Percentiles rank a stretch among this genome's conserved stretches.
These are phyloP conservation scores for Podaxis sp. DNA, from an alignment of 768 basidiomycete species.

Conservation along the genomic window DNA sequence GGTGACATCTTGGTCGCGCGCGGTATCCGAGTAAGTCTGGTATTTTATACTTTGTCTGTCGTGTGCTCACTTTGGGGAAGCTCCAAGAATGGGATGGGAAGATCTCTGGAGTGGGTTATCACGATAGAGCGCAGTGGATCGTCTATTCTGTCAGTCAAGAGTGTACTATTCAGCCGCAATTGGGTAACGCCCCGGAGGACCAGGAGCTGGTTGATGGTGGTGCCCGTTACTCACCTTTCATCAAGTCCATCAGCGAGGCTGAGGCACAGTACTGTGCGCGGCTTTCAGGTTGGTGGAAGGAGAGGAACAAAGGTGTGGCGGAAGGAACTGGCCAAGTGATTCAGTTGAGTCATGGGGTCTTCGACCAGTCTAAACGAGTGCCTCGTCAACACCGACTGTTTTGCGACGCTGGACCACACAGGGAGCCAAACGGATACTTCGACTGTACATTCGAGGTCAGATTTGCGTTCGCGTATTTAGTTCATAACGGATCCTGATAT, in stretches of 20 bases:
- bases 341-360: neutral
- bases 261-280: conserved; percentile 13
- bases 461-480: neutral
- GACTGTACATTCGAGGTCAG: conserved; percentile 62
- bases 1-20: conserved; percentile 9
- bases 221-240: neutral
- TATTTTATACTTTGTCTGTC: neutral
- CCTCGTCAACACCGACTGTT: conserved; percentile 43
- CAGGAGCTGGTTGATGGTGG: conserved; percentile 5
- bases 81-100: neutral
- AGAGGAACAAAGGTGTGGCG: neutral
- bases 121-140: conserved; percentile 2
- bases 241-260: neutral
- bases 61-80: neutral
- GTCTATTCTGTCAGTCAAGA: neutral
- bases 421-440: conserved; percentile 51
- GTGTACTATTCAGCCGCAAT: neutral
- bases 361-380: neutral
- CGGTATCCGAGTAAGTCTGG: neutral
- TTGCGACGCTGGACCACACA: conserved; percentile 45
- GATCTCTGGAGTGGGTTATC: conserved; percentile 6
- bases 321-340: conserved; percentile 10
- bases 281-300: conserved; percentile 14
- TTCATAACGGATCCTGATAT: neutral
- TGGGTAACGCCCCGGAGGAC: neutral